These are phyloP conservation scores for Dissophora ornata DNA, from an alignment of 192 early-diverging fungal genomes.

Conservation along the genomic window DNA sequence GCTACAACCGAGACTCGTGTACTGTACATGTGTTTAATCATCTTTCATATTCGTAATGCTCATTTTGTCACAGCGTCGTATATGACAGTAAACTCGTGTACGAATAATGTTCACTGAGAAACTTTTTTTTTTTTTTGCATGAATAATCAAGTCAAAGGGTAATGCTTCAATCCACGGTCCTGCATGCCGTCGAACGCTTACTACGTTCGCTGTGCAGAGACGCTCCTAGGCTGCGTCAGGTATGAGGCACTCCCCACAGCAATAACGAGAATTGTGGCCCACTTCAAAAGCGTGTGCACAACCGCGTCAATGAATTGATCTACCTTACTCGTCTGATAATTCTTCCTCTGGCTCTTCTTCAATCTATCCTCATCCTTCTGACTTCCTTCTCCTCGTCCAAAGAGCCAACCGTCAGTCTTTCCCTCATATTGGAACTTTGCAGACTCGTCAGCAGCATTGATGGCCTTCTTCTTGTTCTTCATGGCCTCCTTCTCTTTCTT, in stretches of 20 bases:
- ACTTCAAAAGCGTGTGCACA: neutral
- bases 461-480: conserved; percentile 2
- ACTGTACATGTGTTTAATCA: no score
- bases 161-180: no score
- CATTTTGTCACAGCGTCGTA: no score
- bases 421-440: neutral
- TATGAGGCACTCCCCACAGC: conserved; percentile 14
- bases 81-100: no score
- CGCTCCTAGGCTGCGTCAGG: conserved; percentile 5
- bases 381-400: no score
- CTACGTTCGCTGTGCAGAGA: neutral
- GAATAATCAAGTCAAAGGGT: no score
- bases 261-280: conserved; percentile 7
- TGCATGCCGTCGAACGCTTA: neutral
- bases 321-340: neutral
- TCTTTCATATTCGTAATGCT: no score
- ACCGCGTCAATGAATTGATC: neutral
- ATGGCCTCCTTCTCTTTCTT: neutral
- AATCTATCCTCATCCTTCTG: no score
- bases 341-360: no score
- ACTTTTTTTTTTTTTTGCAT: no score
- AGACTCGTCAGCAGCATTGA: neutral
- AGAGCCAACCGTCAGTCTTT: neutral
- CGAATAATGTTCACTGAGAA: no score
- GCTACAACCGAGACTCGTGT: no score